phyloP scores from a whole-genome alignment of 2,329 filamentous ascomycete species.

The Cladophialophora exuberans region DNA sequence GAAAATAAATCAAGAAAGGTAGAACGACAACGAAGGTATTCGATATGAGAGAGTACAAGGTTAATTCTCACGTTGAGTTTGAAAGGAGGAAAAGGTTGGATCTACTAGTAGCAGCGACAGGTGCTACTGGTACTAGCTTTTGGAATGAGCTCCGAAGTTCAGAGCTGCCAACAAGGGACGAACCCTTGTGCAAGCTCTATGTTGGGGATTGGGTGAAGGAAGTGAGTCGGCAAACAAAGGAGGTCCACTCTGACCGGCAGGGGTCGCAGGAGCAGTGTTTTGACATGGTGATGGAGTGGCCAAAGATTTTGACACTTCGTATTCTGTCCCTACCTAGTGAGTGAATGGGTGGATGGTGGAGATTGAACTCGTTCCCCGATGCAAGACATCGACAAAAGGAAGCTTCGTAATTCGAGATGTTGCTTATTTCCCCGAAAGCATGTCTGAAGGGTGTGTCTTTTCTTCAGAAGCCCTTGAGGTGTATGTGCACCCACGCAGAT shows the following conservation, averaged over 20 bases:
- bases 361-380: constrained; percentile 3
- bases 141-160: neutral
- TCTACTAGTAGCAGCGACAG: neutral
- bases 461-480: neutral
- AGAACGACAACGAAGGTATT: neutral
- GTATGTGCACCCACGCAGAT: no score
- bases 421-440: neutral
- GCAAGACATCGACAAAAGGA: no score
- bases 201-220: constrained; percentile 1
- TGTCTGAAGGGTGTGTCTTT: neutral
- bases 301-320: no score
- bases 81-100: neutral
- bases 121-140: neutral
- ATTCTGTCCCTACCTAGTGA: neutral
- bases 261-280: neutral
- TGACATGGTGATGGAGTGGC: neutral
- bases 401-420: neutral
- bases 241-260: neutral
- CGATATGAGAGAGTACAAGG: neutral
- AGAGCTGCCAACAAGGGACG: neutral
- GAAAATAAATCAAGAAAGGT: neutral
- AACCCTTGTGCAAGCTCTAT: neutral
- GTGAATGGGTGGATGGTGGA: neutral
- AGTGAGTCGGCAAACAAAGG: neutral
- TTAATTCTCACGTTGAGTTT: neutral